A percentile compares a stretch with the other conserved stretches of the same genome.
These are phyloP conservation scores for Citrus trifoliata DNA, from an alignment of 345 rosid species.

Conservation along the genomic window DNA sequence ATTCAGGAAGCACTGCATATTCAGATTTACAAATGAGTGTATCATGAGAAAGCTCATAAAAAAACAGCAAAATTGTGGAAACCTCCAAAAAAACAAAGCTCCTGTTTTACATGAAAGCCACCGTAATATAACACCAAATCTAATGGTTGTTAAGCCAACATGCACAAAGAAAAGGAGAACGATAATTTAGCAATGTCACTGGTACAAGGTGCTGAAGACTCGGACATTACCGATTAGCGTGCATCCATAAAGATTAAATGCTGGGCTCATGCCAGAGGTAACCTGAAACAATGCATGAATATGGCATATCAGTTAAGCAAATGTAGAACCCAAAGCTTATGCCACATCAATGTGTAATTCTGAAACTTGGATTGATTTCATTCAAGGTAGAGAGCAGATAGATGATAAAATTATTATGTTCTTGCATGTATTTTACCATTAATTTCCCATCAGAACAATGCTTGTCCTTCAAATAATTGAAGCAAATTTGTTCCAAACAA, in stretches of 20 bases:
- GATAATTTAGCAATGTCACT: background rate
- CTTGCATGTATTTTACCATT: background rate
- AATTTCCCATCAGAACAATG: background rate
- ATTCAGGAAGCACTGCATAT: conserved; percentile 80
- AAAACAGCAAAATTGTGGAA: background rate
- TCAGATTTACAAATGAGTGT: conserved; percentile 5
- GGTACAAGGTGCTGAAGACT: conserved; percentile 2
- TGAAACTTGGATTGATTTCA: background rate
- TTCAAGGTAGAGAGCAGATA: background rate
- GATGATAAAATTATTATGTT: background rate
- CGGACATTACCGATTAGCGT: conserved; percentile 69
- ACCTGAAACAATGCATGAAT: conserved; percentile 42
- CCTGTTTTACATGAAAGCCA: background rate
- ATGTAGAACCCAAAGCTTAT: background rate
- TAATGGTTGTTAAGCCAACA: background rate
- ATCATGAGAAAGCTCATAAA: conserved; percentile 5
- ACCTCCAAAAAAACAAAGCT: background rate
- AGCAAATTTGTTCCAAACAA: background rate
- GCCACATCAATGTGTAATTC: background rate
- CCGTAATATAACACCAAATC: background rate
- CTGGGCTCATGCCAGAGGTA: conserved; percentile 96
- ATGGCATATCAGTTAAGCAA: background rate
- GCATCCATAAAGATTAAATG: conserved; percentile 81
- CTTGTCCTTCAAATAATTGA: background rate
- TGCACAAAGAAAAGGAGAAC: conserved; percentile 11